A percentile compares a stretch with the other conserved stretches of the same genome.
phyloP scores from a whole-genome alignment of 176 grass and related monocot species.

The Microstegium vimineum region DNA sequence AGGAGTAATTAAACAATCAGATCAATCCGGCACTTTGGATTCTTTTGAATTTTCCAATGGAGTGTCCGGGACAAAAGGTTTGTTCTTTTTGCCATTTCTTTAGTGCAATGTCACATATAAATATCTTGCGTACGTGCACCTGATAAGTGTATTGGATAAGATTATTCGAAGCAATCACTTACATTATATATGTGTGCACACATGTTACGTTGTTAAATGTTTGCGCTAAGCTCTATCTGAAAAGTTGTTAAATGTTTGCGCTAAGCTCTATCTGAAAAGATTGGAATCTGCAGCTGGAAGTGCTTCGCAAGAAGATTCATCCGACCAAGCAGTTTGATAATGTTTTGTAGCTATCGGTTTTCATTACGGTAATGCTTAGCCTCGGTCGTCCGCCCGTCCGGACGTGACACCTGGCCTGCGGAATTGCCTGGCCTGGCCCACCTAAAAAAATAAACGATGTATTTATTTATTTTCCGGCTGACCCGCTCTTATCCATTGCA shows the following conservation, averaged over 20 bases:
- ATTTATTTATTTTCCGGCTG: too few relatives aligned
- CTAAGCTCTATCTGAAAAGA: too few relatives aligned
- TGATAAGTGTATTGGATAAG: not conserved
- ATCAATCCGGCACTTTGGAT: not conserved
- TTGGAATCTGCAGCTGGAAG: not conserved
- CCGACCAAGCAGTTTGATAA: not conserved
- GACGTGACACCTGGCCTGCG: too few relatives aligned
- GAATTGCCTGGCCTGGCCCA: too few relatives aligned
- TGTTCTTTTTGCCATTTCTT: conserved; percentile 29
- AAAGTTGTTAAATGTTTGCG: too few relatives aligned
- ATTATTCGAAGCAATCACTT: conserved; percentile 10
- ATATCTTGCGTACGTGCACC: not conserved
- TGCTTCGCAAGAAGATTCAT: conserved; percentile 3
- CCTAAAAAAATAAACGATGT: too few relatives aligned
- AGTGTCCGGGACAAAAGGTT: not conserved
- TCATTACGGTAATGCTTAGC: too few relatives aligned
- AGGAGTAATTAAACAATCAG: not conserved
- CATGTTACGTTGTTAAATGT: not conserved
- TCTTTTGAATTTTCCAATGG: conserved; percentile 6
- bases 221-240: not conserved
- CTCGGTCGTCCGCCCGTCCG: too few relatives aligned
- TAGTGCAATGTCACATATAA: conserved; percentile 8
- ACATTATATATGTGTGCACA: not conserved
- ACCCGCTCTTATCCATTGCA: too few relatives aligned
- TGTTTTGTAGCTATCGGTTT: not conserved